phyloP scores from a whole-genome alignment of 2,329 filamentous ascomycete genomes.

The Hymenoscyphus linearis region DNA sequence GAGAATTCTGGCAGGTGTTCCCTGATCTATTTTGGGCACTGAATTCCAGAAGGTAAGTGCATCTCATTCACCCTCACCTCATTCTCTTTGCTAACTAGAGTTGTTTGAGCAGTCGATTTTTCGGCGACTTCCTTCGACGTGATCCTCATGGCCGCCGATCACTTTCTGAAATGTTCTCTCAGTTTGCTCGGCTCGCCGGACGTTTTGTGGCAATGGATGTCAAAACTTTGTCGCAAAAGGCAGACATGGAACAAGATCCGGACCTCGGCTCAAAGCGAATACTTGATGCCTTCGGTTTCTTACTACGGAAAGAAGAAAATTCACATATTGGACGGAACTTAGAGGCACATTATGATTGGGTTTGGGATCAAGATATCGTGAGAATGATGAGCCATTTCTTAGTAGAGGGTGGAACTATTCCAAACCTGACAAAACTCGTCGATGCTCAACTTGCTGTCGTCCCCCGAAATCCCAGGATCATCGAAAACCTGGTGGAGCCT shows the following conservation, averaged over 20 bases:
- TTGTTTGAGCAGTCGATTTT: constrained; percentile 27
- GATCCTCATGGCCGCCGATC: constrained; percentile 19
- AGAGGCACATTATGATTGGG: constrained; percentile 38
- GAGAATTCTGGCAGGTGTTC: constrained; percentile 47
- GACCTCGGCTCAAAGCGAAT: constrained; percentile 42
- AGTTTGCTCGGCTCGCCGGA: constrained; percentile 44
- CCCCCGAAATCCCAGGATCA: constrained; percentile 42
- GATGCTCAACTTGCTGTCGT: constrained; percentile 37
- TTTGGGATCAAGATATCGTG: constrained; percentile 29
- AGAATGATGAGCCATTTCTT: constrained; percentile 26
- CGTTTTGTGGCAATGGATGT: constrained; percentile 48
- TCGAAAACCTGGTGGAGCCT: constrained; percentile 28
- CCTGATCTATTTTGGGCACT: constrained; percentile 45
- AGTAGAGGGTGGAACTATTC: constrained; percentile 39
- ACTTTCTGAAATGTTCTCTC: constrained; percentile 28
- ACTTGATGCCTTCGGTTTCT: constrained; percentile 39
- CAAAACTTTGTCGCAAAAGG: constrained; percentile 33
- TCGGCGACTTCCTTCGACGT: constrained; percentile 28
- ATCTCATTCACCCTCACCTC: neutral
- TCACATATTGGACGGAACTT: constrained; percentile 31
- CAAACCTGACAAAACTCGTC: constrained; percentile 40
- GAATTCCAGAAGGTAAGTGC: constrained; percentile 38
- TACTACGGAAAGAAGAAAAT: constrained; percentile 34
- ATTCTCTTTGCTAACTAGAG: constrained; percentile 14
- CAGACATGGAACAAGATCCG: constrained; percentile 27